Percentiles rank a stretch among this genome's conserved stretches.
Conservation (phyloP, 164 flowering plant species). For the Dillenia turbinata region DNA sequence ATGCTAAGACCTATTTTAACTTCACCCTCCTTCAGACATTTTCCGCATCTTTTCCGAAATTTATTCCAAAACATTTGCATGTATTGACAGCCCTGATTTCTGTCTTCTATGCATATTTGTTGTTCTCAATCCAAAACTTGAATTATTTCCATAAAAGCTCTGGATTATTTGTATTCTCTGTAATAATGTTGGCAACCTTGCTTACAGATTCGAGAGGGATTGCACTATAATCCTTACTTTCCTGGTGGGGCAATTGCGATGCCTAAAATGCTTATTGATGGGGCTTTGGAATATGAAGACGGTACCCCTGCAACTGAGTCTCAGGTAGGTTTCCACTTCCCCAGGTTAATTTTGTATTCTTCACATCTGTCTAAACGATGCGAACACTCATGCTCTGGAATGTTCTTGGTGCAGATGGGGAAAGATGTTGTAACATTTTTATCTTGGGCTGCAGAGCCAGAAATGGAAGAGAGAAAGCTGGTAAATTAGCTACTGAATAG, state of each 20-base stretch:
- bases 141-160: too few relatives aligned
- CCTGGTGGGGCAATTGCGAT: constrained; percentile 98
- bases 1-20: too few relatives aligned
- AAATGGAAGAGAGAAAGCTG: constrained; percentile 93
- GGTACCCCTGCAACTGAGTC: constrained; percentile 87
- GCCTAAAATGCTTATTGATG: constrained; percentile 96
- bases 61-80: too few relatives aligned
- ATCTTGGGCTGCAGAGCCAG: constrained; percentile 91
- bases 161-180: too few relatives aligned
- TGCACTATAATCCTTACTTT: constrained; percentile 88
- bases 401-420: constrained; percentile 58
- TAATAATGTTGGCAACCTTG: neutral
- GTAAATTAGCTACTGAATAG: constrained; percentile 19
- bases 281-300: constrained; percentile 87
- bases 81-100: too few relatives aligned
- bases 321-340: constrained; percentile 43
- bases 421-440: constrained; percentile 79
- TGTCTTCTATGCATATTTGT: too few relatives aligned
- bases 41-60: too few relatives aligned
- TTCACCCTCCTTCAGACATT: too few relatives aligned
- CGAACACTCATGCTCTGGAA: neutral
- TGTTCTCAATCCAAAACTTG: too few relatives aligned
- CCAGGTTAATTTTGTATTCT: neutral
- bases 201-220: constrained; percentile 73
- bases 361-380: neutral